Evolutionary conservation across 768 basidiomycete species (phyloP).

Genomic region (Floccularia luteovirens): DNA sequence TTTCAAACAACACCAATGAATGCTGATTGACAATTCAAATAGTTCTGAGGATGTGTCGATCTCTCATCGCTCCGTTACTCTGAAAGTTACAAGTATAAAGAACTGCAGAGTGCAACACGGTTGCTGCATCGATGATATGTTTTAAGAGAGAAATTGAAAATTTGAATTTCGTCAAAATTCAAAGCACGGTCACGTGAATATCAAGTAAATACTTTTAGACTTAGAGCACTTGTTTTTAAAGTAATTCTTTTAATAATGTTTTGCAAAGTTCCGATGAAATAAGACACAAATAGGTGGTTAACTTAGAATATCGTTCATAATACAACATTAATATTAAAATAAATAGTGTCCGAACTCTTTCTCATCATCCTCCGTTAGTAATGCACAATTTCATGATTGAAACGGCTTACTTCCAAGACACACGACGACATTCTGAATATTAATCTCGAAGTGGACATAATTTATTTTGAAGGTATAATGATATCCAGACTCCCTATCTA

Average conservation of each 20-base stretch:
- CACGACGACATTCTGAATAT: constrained; percentile 74
- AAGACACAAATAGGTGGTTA: constrained; percentile 60
- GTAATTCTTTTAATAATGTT: no score
- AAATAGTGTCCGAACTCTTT: constrained; percentile 83
- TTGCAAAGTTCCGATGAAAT: no score
- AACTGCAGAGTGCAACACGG: constrained; percentile 20
- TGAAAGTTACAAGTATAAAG: constrained; percentile 10
- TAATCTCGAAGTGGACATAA: constrained; percentile 81
- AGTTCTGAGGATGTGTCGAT: constrained; percentile 5
- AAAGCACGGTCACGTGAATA: constrained; percentile 3
- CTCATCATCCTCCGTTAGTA: constrained; percentile 86
- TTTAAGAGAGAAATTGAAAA: neutral
- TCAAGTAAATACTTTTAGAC: no score
- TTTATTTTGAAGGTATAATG: constrained; percentile 85
- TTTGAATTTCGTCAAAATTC: neutral
- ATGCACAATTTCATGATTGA: neutral
- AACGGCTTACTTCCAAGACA: constrained; percentile 70
- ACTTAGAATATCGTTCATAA: constrained; percentile 65
- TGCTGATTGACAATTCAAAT: neutral
- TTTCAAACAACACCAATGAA: no score
- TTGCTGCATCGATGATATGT: constrained; percentile 20
- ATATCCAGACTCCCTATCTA: neutral
- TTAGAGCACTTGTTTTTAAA: no score
- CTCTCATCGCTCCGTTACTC: constrained; percentile 24
- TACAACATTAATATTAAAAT: constrained; percentile 23